Base-by-base conservation (phyloP, 306 rosid genomes). In the Boehmeria nivea region DNA sequence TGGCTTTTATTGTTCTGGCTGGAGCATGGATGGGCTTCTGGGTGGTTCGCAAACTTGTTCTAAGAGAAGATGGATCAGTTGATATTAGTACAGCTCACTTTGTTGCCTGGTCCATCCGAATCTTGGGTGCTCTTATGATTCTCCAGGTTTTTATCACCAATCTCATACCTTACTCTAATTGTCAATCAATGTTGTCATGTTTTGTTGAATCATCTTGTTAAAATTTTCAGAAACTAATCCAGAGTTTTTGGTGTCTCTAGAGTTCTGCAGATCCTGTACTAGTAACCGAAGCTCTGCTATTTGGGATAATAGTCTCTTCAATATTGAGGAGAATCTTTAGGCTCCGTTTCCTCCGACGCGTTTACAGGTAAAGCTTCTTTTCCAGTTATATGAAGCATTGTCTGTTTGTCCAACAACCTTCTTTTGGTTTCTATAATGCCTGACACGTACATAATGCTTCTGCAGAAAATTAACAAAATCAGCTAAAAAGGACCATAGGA, bases 21-120 rank as follows among this genome's bases (percentile, higher is more conserved):
- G 99, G 96, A 67, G 96, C 99, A 43, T 87, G 99, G 96, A 64
- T 87, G 79, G 99, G 99, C 53, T 91, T 91, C 64, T 91, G 87
- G 95, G 83, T 78, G 52, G 86, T 87, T 23, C 93, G 59, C 51
- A 85, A 85, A 75, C 76, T 91, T 66, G 80, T 88, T 69, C 69
- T 87, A 38, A 75, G 81, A 38, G 95, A 91, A 75, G 89, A 85
- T 36, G 99, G 99, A 70, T 76, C 94, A 21, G 79, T 91, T 62
- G 88, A 91, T 64, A 50, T 45, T 43, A 84, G 76, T 74, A 87
- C 87, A 43, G 72, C 96, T 53, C 64, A 72, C 43, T 87, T 87
- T 64, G 99, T 87, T 47, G 79, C 77, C 27, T 87, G 99, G 95
- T 70, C 95, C 66, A 75, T 91, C 44, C 78, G 93, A 25, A 63